Percentiles rank a stretch among this genome's conserved stretches.
These are phyloP conservation scores for Peronospora belbahrii DNA, from an alignment of 352 stramenopile species.

Conservation along the genomic window DNA sequence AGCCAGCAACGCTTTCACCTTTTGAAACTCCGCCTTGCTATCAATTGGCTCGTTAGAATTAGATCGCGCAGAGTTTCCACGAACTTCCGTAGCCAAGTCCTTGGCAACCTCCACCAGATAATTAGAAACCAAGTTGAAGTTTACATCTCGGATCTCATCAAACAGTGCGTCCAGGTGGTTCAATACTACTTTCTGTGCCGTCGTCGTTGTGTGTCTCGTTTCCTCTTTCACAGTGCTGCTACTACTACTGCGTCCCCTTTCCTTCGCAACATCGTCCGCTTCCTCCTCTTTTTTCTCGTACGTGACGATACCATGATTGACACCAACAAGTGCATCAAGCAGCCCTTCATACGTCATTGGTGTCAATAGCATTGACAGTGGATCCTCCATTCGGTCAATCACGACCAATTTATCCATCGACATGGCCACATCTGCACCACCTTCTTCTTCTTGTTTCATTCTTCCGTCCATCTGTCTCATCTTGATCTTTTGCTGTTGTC, in stretches of 20 bases:
- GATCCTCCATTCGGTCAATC: conserved; percentile 73
- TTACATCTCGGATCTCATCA: conserved; percentile 62
- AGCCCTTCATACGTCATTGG: conserved; percentile 83
- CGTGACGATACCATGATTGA: conserved; percentile 65
- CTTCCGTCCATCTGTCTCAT: conserved; percentile 9
- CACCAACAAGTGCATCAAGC: conserved; percentile 57
- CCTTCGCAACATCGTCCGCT: conserved; percentile 13
- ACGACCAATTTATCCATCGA: conserved; percentile 53
- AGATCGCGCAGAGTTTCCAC: conserved; percentile 16
- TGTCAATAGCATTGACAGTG: conserved; percentile 71
- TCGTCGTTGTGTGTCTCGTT: neutral
- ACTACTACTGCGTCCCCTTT: conserved; percentile 8
- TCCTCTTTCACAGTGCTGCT: conserved; percentile 2
- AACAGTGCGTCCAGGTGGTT: conserved; percentile 69
- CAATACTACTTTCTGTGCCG: conserved; percentile 48
- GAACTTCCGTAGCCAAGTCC: conserved; percentile 42
- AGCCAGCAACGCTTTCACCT: conserved; percentile 40
- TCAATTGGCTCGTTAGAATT: conserved; percentile 12
- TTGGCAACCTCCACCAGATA: conserved; percentile 45
- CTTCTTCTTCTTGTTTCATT: conserved; percentile 4
- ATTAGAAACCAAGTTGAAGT: conserved; percentile 64
- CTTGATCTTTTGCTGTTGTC: conserved; percentile 28
- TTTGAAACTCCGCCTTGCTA: conserved; percentile 28
- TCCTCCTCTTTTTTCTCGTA: conserved; percentile 39
- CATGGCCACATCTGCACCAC: neutral